Base-by-base conservation (phyloP, 108 stramenopile species). In the Cylindrotheca closterium region DNA sequence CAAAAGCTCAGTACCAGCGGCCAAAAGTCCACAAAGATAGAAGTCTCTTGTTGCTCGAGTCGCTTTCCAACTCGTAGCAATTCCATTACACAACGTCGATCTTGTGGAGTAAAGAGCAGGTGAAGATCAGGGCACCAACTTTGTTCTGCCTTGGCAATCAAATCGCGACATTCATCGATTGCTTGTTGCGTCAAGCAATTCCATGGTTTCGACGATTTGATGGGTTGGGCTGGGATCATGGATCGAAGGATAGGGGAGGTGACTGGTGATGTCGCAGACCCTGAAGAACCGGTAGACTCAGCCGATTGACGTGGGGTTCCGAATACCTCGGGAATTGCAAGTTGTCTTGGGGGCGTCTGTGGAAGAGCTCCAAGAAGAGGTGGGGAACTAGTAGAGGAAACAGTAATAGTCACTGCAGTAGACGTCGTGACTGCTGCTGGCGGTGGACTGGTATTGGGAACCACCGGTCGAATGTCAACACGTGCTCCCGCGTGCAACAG, bases 151-250 rank as follows among this genome's bases (percentile, higher is more conserved):
- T 88, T 80, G 45, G 80, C 58, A 55, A 94, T 89, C 30, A 94
- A 60, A 24, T 62, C 65, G 33, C 60, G 63, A 65, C 92, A 94
- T 57, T 84, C 81, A 63, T 94, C 87, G 47, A 94, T 94, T 22
- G 88, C 79, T 53, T 68, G 63, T 60, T 94, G 92, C 23, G 84
- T 81, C 42, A 94, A 59, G 67, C 92, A 94, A 67, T 94, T 94
- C 92, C 92, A 94, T 47, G 92, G 92, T 63, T 94, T 94, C 12
- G 85, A 70, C 4, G 89, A 91, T 50, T 47, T 78, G 30, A 94
- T 79, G 21, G 92, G 92, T 54, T 84, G 83, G 29, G 75, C 56
- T 42, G 92, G 92, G 26, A 94, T 83, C 84, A 94, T 85, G 3
- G 85, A 76, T 58, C 84, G 67, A 17, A 94, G 60, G 27, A 90